A percentile compares a stretch with the other conserved stretches of the same genome.
Evolutionary conservation across 768 basidiomycete species (phyloP).

Genomic region (Tylopilus plumbeoviolaceoides): DNA sequence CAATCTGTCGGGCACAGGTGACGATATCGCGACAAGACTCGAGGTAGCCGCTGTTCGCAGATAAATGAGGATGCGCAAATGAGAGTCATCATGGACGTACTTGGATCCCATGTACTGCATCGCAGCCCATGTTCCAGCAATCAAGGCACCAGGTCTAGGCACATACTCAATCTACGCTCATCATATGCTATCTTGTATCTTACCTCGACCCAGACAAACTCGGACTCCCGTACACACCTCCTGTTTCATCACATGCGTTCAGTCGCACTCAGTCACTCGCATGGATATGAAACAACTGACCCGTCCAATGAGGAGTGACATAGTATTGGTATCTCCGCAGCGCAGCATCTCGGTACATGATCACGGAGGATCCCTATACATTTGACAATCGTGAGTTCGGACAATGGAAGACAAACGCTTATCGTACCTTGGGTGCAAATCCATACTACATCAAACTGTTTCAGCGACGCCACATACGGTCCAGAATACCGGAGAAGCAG

Average conservation of each 20-base stretch:
- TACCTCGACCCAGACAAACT: slow-evolving; percentile 88
- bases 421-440: slow-evolving; percentile 81
- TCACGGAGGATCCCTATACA: slow-evolving; percentile 80
- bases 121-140: slow-evolving; percentile 90
- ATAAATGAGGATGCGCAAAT: too few species aligned
- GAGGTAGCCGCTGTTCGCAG: slow-evolving; percentile 68
- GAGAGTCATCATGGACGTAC: slow-evolving; percentile 40
- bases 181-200: slow-evolving; percentile 12
- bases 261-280: too few species aligned
- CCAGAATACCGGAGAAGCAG: neutral
- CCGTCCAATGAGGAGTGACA: slow-evolving; percentile 62
- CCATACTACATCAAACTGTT: slow-evolving; percentile 61
- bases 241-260: too few species aligned
- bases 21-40: slow-evolving; percentile 84
- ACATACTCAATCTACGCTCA: neutral
- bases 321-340: slow-evolving; percentile 85
- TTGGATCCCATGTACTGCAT: slow-evolving; percentile 49
- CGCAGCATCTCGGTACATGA: slow-evolving; percentile 86
- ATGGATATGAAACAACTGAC: too few species aligned
- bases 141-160: slow-evolving; percentile 78
- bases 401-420: neutral
- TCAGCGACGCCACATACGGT: neutral
- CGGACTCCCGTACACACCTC: too few species aligned
- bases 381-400: neutral
- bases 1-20: slow-evolving; percentile 64